Evolutionary conservation across 1,139 yeast species (phyloP).

Genomic region (Pichia sp.): DNA sequence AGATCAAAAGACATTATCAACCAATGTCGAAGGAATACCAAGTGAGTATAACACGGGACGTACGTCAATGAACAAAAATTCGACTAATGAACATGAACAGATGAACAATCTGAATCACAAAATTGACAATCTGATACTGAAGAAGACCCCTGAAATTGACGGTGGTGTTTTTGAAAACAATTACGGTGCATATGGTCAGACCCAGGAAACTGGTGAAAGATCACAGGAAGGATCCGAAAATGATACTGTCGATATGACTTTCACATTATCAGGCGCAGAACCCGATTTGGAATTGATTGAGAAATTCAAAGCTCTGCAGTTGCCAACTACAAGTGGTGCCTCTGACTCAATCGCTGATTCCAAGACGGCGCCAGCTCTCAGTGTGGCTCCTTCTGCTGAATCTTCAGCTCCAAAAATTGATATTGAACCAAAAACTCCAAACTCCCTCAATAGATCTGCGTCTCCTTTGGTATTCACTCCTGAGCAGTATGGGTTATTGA

Average conservation of each 20-base stretch:
- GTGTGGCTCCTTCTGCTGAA: not conserved
- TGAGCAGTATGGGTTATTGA: constrained; percentile 56
- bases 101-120: no score
- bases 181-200: constrained; percentile 7
- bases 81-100: constrained; percentile 1
- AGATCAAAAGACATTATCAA: no score
- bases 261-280: no score
- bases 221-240: not conserved
- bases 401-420: constrained; percentile 2
- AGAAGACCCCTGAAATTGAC: constrained; percentile 1
- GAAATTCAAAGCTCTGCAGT: not conserved
- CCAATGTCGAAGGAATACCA: not conserved
- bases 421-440: constrained; percentile 9
- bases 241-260: not conserved
- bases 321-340: not conserved
- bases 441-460: constrained; percentile 4
- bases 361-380: not conserved
- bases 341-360: not conserved
- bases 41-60: not conserved
- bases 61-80: not conserved
- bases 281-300: not conserved
- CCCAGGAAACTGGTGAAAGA: not conserved
- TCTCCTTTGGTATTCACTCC: constrained; percentile 21
- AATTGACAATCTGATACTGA: constrained; percentile 6
- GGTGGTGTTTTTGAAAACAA: constrained; percentile 4